Conservation (phyloP, 139 green algal species). For the Diplosphaera chodatii region DNA sequence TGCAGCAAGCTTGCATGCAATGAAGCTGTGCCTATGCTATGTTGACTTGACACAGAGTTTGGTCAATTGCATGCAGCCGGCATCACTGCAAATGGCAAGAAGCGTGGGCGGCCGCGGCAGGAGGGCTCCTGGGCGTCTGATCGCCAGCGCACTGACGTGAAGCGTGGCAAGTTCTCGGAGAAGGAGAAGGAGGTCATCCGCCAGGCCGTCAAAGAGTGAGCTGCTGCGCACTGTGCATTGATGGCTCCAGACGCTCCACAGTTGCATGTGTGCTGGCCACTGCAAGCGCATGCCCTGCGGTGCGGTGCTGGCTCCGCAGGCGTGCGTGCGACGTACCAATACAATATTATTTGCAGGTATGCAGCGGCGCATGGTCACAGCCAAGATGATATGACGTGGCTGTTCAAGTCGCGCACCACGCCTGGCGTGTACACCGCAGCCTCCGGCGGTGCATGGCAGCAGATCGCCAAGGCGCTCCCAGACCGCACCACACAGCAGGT, state of each 20-base stretch:
- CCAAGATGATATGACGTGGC: conserved; percentile 22
- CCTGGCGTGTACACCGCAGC: conserved; percentile 14
- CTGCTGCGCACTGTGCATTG: background rate
- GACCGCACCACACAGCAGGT: conserved; percentile 50
- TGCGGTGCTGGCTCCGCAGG: no score
- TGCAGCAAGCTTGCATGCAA: no score
- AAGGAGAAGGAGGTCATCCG: conserved; percentile 39
- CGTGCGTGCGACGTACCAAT: no score
- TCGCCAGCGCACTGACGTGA: conserved; percentile 44
- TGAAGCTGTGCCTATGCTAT: no score
- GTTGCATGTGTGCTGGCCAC: no score
- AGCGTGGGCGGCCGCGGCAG: background rate
- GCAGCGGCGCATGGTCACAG: conserved; percentile 15
- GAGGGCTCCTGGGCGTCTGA: conserved; percentile 31
- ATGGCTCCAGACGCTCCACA: no score
- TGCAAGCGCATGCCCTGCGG: no score
- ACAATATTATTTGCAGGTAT: conserved; percentile 12
- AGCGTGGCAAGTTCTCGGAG: conserved; percentile 46
- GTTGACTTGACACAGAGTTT: no score
- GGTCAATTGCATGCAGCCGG: no score
- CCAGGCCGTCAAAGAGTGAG: conserved; percentile 19
- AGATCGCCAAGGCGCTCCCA: conserved; percentile 43
- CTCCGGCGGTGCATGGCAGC: conserved; percentile 18
- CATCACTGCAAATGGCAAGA: background rate
- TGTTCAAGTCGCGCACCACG: conserved; percentile 19